Evolutionary conservation across 352 stramenopile species (phyloP).

Genomic region (Phytophthora tentaculata): DNA sequence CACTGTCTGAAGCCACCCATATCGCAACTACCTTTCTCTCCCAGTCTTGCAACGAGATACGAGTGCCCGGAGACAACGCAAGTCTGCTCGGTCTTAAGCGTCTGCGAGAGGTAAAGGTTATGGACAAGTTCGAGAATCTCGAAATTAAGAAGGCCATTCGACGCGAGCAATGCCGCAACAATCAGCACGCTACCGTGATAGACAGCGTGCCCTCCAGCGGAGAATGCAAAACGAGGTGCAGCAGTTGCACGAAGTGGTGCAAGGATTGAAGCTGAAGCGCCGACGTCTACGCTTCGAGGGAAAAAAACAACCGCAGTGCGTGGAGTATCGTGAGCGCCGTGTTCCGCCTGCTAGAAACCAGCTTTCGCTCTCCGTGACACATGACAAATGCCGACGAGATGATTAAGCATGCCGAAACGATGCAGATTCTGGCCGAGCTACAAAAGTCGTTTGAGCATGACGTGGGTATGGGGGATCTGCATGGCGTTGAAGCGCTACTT

Average conservation of each 20-base stretch:
- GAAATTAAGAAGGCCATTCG: not conserved
- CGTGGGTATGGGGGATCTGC: conserved; percentile 15
- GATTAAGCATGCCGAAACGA: not conserved
- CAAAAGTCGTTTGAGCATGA: not conserved
- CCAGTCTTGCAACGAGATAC: no score
- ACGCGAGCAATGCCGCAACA: not conserved
- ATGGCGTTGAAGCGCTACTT: conserved; percentile 11
- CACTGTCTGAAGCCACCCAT: no score
- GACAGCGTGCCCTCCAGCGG: not conserved
- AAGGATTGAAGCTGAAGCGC: not conserved
- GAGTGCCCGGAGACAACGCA: not conserved
- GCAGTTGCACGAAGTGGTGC: no score
- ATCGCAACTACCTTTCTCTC: no score
- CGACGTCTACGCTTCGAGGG: not conserved
- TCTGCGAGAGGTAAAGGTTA: not conserved
- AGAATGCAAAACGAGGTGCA: not conserved
- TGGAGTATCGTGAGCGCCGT: not conserved
- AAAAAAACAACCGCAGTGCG: not conserved
- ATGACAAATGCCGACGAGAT: not conserved
- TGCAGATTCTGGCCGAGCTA: not conserved
- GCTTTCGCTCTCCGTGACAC: not conserved
- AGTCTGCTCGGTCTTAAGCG: not conserved
- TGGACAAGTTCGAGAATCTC: not conserved
- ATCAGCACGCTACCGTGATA: not conserved
- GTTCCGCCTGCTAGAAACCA: not conserved